Evolutionary conservation across 208 protist genomes (phyloP), one percentile per base, ranked within the genome.

Genomic region (Leishmania major): DNA sequence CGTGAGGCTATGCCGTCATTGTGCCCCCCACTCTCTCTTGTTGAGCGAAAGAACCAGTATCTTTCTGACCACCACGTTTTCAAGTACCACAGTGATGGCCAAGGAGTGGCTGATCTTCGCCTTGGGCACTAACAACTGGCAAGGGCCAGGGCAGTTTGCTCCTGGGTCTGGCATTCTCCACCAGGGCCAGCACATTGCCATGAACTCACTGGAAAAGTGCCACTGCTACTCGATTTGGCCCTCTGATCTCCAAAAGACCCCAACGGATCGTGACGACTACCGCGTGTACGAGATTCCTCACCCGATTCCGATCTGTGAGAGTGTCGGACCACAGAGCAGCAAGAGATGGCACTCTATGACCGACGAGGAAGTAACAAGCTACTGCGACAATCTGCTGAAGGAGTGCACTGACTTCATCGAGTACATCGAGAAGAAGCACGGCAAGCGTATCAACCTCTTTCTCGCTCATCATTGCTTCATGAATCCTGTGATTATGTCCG

Each of bases 81-180:
- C 78, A 64, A 75, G 66, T 43, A 31, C 66, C 10, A 25, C 57
- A 74, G 83, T 10, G 22, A 95, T 95, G 92, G 67, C 82, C 15
- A 75, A 88, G 40, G 79, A 91, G 72, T 93, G 92, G 89, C 86
- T 93, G 37, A 91, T 95, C 85, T 95, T 95, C 85, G 88, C 83
- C 28, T 83, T 95, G 19, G 92, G 92, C 35, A 95, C 92, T 0
- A 95, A 95, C 77, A 95, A 95, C 84, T 95, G 92, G 92, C 92
- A 95, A 67, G 89, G 83, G 8, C 84, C 87, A 6, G 89, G 82
- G 10, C 89, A 95, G 77, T 95, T 95, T 83, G 92, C 92, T 5
- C 90, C 92, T 40, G 92, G 92, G 1, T 95, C 92, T 55, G 92
- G 92, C 45, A 95, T 95, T 79, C 83, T 95, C n/a, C 92, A 95